Conservation (phyloP, 768 basidiomycete species). For the Boletales sp. region DNA sequence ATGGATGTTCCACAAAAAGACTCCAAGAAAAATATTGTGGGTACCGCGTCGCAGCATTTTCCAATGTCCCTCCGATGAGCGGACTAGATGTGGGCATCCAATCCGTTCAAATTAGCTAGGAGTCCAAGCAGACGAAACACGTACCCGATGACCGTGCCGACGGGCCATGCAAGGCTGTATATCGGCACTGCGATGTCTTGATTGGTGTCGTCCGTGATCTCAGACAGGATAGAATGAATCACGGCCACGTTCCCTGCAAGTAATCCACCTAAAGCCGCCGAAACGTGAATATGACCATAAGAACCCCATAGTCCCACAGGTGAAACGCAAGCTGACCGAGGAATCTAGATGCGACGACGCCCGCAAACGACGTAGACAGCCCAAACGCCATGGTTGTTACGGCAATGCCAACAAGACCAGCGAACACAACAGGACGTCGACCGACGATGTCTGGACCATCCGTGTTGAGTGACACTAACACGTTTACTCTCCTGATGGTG, state of each 20-base stretch:
- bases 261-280: constrained; percentile 46
- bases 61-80: constrained; percentile 21
- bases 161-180: constrained; percentile 55
- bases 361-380: constrained; percentile 46
- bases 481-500: too few species aligned
- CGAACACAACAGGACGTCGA: constrained; percentile 56
- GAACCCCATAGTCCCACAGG: not conserved
- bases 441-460: constrained; percentile 47
- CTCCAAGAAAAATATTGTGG: constrained; percentile 11
- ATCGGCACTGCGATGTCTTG: constrained; percentile 56
- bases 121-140: not conserved
- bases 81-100: constrained; percentile 3
- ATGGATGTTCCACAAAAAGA: constrained; percentile 13
- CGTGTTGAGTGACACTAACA: not conserved
- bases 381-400: constrained; percentile 52
- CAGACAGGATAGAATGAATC: constrained; percentile 56
- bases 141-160: constrained; percentile 54
- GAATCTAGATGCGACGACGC: constrained; percentile 48
- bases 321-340: constrained; percentile 36
- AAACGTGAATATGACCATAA: not conserved
- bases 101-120: not conserved
- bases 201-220: constrained; percentile 61
- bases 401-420: constrained; percentile 49
- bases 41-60: constrained; percentile 15
- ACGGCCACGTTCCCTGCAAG: constrained; percentile 61